phyloP scores from a whole-genome alignment of 176 grass and related monocot genomes.

The Thalia dealbata region DNA sequence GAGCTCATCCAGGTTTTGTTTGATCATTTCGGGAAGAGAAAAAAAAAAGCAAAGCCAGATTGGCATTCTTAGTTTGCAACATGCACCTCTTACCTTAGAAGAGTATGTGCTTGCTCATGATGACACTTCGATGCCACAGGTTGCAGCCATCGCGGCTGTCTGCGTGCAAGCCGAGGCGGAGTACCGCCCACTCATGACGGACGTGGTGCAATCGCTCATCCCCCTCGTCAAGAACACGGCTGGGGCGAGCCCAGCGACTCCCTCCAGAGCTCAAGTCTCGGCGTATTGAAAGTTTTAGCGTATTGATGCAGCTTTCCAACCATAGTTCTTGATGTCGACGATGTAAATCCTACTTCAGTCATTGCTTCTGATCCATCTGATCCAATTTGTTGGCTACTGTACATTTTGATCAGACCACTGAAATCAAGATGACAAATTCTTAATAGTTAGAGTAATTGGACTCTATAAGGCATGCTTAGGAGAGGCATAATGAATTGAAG shows the following conservation, averaged over 20 bases:
- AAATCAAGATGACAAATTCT: neutral
- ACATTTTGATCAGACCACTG: neutral
- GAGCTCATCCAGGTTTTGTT: constrained; percentile 89
- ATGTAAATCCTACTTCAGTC: neutral
- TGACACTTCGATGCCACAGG: constrained; percentile 28
- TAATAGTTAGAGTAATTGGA: too few species aligned
- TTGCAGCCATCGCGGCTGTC: constrained; percentile 89
- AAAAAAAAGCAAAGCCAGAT: neutral
- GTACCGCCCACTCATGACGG: constrained; percentile 96
- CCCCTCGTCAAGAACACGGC: constrained; percentile 54
- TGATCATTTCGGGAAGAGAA: constrained; percentile 9
- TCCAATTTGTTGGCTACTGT: neutral
- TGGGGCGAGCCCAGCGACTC: constrained; percentile 41
- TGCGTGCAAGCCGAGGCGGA: constrained; percentile 85
- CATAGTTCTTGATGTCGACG: neutral
- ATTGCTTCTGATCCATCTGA: too few species aligned
- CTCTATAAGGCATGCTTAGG: too few species aligned
- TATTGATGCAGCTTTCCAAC: too few species aligned
- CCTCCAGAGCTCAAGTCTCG: constrained; percentile 31
- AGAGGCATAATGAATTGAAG: neutral
- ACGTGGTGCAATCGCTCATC: constrained; percentile 91
- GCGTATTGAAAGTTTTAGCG: neutral
- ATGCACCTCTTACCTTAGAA: neutral
- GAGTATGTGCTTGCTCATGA: too few species aligned
- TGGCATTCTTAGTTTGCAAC: neutral